Conservation (phyloP, 2,329 filamentous ascomycete genomes). For the Mycogone perniciosa region DNA sequence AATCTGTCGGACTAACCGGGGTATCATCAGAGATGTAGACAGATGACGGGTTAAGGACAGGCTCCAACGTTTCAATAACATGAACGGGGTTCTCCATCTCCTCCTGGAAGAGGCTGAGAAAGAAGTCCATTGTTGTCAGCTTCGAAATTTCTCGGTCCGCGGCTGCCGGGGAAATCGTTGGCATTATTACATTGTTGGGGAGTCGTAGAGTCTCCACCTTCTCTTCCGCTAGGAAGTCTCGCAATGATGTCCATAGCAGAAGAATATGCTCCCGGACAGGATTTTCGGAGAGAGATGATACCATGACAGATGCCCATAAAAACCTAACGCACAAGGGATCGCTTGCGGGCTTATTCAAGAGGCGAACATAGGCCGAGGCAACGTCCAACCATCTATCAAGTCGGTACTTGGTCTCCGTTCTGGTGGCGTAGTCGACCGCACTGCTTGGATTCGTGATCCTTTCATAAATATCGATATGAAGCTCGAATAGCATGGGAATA, state of each 20-base stretch:
- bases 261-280: slow-evolving; percentile 51
- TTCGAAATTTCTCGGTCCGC: slow-evolving; percentile 88
- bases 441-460: slow-evolving; percentile 52
- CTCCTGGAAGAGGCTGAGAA: slow-evolving; percentile 80
- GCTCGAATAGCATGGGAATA: slow-evolving; percentile 54
- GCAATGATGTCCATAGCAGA: slow-evolving; percentile 52
- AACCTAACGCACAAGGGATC: slow-evolving; percentile 45
- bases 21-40: slow-evolving; percentile 34
- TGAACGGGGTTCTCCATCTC: slow-evolving; percentile 73
- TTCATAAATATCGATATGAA: slow-evolving; percentile 56
- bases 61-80: slow-evolving; percentile 87
- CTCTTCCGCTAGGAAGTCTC: slow-evolving; percentile 42
- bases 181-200: slow-evolving; percentile 82
- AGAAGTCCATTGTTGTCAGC: slow-evolving; percentile 94
- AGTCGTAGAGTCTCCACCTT: slow-evolving; percentile 48
- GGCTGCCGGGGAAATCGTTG: slow-evolving; percentile 74
- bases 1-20: slow-evolving; percentile 11
- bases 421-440: slow-evolving; percentile 42
- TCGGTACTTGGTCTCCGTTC: slow-evolving; percentile 43
- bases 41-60: slow-evolving; percentile 71
- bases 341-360: slow-evolving; percentile 27
- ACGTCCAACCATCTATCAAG: slow-evolving; percentile 47
- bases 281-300: slow-evolving; percentile 46
- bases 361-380: slow-evolving; percentile 39
- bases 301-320: slow-evolving; percentile 51